Percentiles rank a stretch among this genome's conserved stretches.
phyloP scores from a whole-genome alignment of 2,329 filamentous ascomycete species.

The Triangularia setosa region DNA sequence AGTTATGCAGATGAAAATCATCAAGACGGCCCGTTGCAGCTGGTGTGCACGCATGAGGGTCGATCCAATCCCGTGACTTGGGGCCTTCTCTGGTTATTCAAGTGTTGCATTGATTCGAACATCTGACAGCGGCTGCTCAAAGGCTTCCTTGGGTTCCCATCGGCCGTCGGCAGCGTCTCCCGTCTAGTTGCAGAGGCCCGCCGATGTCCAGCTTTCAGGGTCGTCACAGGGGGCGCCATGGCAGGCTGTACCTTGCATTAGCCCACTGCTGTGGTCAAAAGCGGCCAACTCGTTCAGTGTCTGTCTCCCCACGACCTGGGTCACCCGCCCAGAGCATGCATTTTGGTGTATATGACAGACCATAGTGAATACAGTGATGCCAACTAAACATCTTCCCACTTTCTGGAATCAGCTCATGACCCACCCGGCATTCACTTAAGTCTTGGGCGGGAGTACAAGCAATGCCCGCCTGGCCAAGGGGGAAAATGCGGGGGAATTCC shows the following conservation, averaged over 20 bases:
- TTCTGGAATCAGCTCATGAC: neutral
- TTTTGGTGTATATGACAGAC: neutral
- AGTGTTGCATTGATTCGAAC: neutral
- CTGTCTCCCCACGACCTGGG: neutral
- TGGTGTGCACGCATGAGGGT: neutral
- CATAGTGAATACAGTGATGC: neutral
- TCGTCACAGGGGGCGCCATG: conserved; percentile 1
- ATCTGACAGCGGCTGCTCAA: neutral
- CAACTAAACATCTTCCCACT: neutral
- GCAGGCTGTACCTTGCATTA: conserved; percentile 24
- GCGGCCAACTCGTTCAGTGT: neutral
- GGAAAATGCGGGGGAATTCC: conserved; percentile 8
- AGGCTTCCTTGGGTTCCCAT: neutral
- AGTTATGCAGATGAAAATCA: neutral
- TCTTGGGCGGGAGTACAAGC: neutral
- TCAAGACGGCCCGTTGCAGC: conserved; percentile 2
- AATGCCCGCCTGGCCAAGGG: neutral
- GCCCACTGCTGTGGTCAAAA: conserved; percentile 10
- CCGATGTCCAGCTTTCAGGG: neutral
- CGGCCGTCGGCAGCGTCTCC: neutral
- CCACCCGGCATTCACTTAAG: neutral
- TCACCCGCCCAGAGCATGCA: neutral
- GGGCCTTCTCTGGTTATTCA: neutral
- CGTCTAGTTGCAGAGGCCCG: neutral
- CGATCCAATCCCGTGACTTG: neutral